phyloP scores from a whole-genome alignment of 495 filamentous ascomycete genomes.

The Bacidia gigantensis region DNA sequence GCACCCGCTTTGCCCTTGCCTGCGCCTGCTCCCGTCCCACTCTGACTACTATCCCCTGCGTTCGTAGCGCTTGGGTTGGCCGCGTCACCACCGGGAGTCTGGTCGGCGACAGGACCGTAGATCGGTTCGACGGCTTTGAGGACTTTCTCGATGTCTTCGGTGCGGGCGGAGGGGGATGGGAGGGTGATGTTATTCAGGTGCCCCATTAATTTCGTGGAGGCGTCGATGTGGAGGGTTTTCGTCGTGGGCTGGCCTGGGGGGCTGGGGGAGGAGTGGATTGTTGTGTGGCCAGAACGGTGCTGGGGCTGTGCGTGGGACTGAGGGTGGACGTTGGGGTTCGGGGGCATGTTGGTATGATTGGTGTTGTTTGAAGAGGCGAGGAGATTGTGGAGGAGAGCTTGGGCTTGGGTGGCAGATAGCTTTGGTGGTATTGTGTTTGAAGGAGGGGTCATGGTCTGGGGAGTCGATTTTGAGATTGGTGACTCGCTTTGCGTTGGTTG shows the following conservation, averaged over 20 bases:
- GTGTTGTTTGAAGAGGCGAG: not conserved
- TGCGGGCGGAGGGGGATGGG: constrained; percentile 3
- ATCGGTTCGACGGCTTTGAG: constrained; percentile 2
- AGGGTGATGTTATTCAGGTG: constrained; percentile 24
- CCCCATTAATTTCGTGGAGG: constrained; percentile 25
- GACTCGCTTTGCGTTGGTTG: no score
- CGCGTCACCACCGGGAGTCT: no score
- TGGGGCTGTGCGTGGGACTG: not conserved
- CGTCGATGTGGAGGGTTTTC: constrained; percentile 18
- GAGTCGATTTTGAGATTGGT: no score
- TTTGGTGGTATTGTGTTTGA: not conserved
- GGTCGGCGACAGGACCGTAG: no score
- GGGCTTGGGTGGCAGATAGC: constrained; percentile 8
- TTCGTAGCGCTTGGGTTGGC: no score
- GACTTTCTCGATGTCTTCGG: constrained; percentile 1
- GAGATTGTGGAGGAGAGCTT: constrained; percentile 4
- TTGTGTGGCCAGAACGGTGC: not conserved
- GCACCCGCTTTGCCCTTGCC: not conserved
- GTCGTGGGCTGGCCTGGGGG: not conserved
- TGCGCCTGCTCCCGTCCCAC: not conserved
- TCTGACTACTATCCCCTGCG: no score
- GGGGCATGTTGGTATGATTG: not conserved
- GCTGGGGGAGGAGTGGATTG: not conserved
- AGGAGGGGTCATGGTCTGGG: not conserved
- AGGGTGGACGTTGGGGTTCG: not conserved